These are phyloP conservation scores for Salvia miltiorrhiza DNA, from an alignment of 257 asterid species.

Conservation along the genomic window DNA sequence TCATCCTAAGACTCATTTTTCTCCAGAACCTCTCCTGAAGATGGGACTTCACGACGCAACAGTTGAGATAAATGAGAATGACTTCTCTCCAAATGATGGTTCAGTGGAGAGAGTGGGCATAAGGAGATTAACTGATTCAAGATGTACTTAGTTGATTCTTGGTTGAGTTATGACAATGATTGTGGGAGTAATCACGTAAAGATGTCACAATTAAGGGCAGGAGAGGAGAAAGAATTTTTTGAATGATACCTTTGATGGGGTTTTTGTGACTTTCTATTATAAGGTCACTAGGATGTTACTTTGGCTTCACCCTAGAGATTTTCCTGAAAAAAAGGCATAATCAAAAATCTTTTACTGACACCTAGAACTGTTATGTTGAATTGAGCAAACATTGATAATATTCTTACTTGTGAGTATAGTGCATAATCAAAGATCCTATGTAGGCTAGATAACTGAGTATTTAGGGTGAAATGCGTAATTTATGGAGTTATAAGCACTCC, in stretches of 20 bases:
- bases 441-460: background rate
- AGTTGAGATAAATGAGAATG: background rate
- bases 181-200: background rate
- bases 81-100: background rate
- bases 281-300: background rate
- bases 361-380: background rate
- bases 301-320: background rate
- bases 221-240: background rate
- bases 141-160: background rate
- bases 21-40: background rate
- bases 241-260: background rate
- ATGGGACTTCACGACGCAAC: background rate
- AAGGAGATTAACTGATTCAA: background rate
- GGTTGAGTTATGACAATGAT: background rate
- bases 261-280: background rate
- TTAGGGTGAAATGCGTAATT: background rate
- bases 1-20: background rate
- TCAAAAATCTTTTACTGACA: background rate
- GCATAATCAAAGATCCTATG: slow-evolving; percentile 1
- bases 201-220: background rate
- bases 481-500: background rate
- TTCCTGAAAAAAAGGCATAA: background rate
- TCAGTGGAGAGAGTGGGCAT: background rate
- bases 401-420: background rate
- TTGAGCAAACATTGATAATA: background rate